These are phyloP conservation scores for Debaryomyces fabryi DNA, from an alignment of 1,139 yeast genomes.

Conservation along the genomic window DNA sequence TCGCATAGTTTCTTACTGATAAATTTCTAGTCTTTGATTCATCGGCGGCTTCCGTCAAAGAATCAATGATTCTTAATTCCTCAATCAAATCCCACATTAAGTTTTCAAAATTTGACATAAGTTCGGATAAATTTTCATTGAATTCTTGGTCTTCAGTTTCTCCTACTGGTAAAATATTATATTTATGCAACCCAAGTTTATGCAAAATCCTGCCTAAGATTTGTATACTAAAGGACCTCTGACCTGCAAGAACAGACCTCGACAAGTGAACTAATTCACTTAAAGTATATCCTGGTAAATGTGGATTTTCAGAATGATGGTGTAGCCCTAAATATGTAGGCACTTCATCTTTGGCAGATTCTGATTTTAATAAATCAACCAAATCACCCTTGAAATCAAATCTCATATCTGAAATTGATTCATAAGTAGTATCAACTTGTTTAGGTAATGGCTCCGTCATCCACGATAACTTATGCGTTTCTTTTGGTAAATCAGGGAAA, in stretches of 20 bases:
- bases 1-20: slow-evolving; percentile 81
- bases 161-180: slow-evolving; percentile 50
- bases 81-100: slow-evolving; percentile 78
- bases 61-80: slow-evolving; percentile 66
- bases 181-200: slow-evolving; percentile 70
- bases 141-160: slow-evolving; percentile 38
- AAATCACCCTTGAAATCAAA: slow-evolving; percentile 87
- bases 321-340: slow-evolving; percentile 74
- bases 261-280: slow-evolving; percentile 79
- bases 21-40: slow-evolving; percentile 66
- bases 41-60: slow-evolving; percentile 73
- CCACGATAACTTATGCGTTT: slow-evolving; percentile 85
- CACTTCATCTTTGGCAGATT: slow-evolving; percentile 36
- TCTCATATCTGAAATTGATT: slow-evolving; percentile 69
- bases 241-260: slow-evolving; percentile 81
- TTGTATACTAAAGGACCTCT: slow-evolving; percentile 82
- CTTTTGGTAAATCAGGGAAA: slow-evolving; percentile 86
- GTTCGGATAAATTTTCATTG: slow-evolving; percentile 35
- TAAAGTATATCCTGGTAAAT: slow-evolving; percentile 89
- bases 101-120: slow-evolving; percentile 54
- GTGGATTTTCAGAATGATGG: slow-evolving; percentile 89
- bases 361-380: slow-evolving; percentile 53
- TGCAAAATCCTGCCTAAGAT: slow-evolving; percentile 85
- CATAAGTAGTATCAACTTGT: slow-evolving; percentile 50
- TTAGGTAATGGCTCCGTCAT: slow-evolving; percentile 69